Base-by-base conservation (phyloP, 2,329 filamentous ascomycete species). In the Aspergillus glaucus region DNA sequence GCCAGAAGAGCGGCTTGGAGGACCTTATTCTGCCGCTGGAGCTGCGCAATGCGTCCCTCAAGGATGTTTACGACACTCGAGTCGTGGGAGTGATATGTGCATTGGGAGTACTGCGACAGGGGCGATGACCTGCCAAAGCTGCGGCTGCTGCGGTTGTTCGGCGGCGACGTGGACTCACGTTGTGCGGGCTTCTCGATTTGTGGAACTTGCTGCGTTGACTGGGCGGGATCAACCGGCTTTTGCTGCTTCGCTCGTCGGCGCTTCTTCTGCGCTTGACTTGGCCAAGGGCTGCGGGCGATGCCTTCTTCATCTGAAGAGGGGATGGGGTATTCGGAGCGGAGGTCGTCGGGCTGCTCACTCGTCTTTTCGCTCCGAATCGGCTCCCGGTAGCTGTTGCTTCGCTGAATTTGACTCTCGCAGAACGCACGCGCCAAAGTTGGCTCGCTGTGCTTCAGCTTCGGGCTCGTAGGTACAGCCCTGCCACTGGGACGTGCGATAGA, bases 21-120 rank as follows among this genome's bases (percentile, higher is more conserved):
- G 45, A 71, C 62, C 47, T 66, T 66, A 54, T 73, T 73, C 45
- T 73, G 70, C 12, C 66, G 67, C 49, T 72, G 69, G 6, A 73
- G 63, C 19, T 66, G 62, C 7, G 64, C 61, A 32, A 72, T 61
- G 14, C 68, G 67, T 14, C 63, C 62, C 50, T 72, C 67, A 6
- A 71, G 62, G 39, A 58, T 55, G n/a, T 60, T 54, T 10, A 60
- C 46, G 3, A 52, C 24, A 15, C 59, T 55, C 15, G 50, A 47
- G 1, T 62, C 55, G 21, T 54, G 49, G 15, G 55, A 57, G 44
- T 55, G 51, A 32, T 55, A 53, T 3, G 58, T 54, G 22, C 51
- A 52, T 28, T 60, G 55, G 7, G 62, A 60, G 41, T 54, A 53
- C 22, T 58, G 54, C 9, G 58, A 61, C 43, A 56, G 53, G 6